phyloP scores from a whole-genome alignment of 31 red algal genomes.

The Asparagopsis taxiformis region DNA sequence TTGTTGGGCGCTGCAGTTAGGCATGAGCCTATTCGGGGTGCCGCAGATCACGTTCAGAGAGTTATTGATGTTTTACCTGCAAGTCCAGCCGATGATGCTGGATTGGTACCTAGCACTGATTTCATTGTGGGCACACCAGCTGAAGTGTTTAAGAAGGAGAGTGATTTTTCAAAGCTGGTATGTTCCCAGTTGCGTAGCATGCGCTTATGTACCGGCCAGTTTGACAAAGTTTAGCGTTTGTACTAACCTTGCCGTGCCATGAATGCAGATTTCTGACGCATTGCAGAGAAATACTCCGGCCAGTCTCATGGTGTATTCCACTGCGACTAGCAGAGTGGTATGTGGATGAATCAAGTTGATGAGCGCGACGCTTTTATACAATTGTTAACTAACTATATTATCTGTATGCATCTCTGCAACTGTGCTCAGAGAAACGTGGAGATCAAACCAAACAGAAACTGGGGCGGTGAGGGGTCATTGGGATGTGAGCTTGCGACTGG shows the following conservation, averaged over 20 bases:
- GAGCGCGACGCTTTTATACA: no score
- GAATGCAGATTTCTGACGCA: conserved; percentile 63
- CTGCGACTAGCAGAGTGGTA: conserved; percentile 72
- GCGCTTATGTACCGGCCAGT: not conserved
- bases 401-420: conserved; percentile 2
- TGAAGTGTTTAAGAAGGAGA: conserved; percentile 68
- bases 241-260: not conserved
- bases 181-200: no score
- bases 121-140: conserved; percentile 88
- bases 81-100: conserved; percentile 86
- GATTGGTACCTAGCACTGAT: conserved; percentile 69
- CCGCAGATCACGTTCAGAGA: conserved; percentile 69
- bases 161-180: conserved; percentile 63
- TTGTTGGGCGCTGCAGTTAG: conserved; percentile 84
- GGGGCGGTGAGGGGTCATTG: conserved; percentile 81
- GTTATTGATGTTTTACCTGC: conserved; percentile 76
- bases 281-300: conserved; percentile 45
- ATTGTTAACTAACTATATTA: conserved; percentile 14
- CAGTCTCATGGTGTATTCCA: conserved; percentile 82
- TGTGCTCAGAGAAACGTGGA: conserved; percentile 55
- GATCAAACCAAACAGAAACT: conserved; percentile 48
- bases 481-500: conserved; percentile 86
- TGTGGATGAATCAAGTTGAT: no score
- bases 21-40: conserved; percentile 65
- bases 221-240: not conserved